Base-by-base conservation (phyloP, 116 monocot species). In the Papilionanthe hybrid region DNA sequence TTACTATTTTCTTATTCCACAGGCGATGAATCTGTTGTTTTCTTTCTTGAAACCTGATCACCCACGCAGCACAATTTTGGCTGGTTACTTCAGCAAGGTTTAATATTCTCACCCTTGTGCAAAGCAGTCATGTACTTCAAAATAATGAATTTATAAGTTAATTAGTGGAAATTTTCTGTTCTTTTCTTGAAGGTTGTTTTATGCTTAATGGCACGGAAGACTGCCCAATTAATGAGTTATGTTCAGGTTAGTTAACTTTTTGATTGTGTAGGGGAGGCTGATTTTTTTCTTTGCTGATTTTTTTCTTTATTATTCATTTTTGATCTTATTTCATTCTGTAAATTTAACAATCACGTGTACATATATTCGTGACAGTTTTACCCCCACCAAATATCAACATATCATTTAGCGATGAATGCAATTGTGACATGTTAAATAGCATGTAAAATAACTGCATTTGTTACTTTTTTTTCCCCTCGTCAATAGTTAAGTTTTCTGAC, bases 31-130 rank as follows among this genome's bases (percentile, higher is more conserved):
- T 79, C 60, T 93, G 72, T 63, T 96, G 58, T 96, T 96, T 86
- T 96, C 93, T 77, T 96, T 96, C 83, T 80, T 93, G 57, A 93
- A 87, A 80, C 91, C 93, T 53, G 96, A 87, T 75, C 86, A 77
- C 37, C 72, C 88, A 27, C 96, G 89, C 78, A 83, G 86, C 71
- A 83, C 87, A 65, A 44, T 93, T 72, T 79, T 93, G 58, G 91
- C 96, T 42, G 96, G 96, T 76, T 96, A 90, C 79, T 96, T 96
- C 32, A 87, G 96, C 80, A 96, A 96, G 96, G 96, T 93, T 84
- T 84, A 10, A 2, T 28, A 42, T 77, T 77, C 2, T 72, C 27
- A 18, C 9, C 29, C 10, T 10, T 5, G 19, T 20, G n/a, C 55
- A 55, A 42, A 12, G 0, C 30, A 78, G 42, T 1, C 30, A 7